A percentile compares a stretch with the other conserved stretches of the same genome.
phyloP scores from a whole-genome alignment of 1,284 basidiomycete species.

The Trametes hirsuta region DNA sequence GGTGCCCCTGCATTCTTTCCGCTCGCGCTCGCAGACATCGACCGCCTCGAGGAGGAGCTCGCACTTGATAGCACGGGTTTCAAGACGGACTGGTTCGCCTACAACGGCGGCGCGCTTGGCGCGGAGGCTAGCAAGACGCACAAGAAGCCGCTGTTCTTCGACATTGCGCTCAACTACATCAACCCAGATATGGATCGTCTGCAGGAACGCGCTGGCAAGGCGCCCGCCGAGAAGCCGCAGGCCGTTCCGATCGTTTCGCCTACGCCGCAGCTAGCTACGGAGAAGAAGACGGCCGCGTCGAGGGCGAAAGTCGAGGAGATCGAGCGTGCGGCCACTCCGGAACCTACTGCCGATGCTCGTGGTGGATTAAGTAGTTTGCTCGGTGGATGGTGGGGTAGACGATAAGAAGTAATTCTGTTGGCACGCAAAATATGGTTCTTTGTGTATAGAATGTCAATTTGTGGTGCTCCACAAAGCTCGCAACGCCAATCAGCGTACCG shows the following conservation, averaged over 20 bases:
- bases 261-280: constrained; percentile 26
- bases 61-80: constrained; percentile 52
- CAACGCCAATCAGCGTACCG: not conserved
- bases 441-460: not conserved
- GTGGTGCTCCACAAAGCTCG: not conserved
- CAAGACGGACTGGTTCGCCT: constrained; percentile 82
- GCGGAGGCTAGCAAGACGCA: constrained; percentile 48
- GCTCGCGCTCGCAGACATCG: constrained; percentile 48
- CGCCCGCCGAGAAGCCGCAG: constrained; percentile 20
- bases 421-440: not conserved
- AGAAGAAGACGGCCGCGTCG: constrained; percentile 30
- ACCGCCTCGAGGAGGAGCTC: constrained; percentile 54
- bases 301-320: constrained; percentile 43
- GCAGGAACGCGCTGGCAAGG: constrained; percentile 69
- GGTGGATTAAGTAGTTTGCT: constrained; percentile 48
- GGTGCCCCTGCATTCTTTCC: constrained; percentile 57
- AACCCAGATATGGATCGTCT: constrained; percentile 82
- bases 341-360: constrained; percentile 35
- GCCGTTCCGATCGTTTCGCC: constrained; percentile 25
- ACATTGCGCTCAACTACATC: constrained; percentile 93
- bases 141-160: constrained; percentile 90
- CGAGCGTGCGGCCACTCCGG: constrained; percentile 44
- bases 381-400: constrained; percentile 61
- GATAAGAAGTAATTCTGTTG: constrained; percentile 12
- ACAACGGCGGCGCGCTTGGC: constrained; percentile 63